phyloP scores from a whole-genome alignment of 2,329 filamentous ascomycete genomes.

The Arthrobotrys sinensis region DNA sequence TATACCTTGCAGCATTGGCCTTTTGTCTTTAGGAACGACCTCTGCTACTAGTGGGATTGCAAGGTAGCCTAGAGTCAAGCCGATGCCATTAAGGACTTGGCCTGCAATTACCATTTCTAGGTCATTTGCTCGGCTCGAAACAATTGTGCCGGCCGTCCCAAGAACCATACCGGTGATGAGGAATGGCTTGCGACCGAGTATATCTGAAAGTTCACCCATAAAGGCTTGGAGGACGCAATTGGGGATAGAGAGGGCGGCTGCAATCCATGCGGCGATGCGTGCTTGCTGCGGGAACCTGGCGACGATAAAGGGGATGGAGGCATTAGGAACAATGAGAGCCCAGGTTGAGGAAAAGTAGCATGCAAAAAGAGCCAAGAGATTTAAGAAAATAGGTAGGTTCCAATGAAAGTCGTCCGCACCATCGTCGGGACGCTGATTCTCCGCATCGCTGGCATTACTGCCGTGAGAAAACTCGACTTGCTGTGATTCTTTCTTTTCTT shows the following conservation, averaged over 20 bases:
- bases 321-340: background rate
- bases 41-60: background rate
- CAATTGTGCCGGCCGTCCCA: background rate
- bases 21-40: constrained; percentile 7
- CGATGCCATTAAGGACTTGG: background rate
- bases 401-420: background rate
- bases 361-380: constrained; percentile 6
- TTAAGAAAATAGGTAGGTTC: background rate
- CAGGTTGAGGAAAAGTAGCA: background rate
- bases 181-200: background rate
- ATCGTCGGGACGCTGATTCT: background rate
- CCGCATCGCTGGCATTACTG: background rate
- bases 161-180: constrained; percentile 1
- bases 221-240: constrained; percentile 4
- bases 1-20: background rate
- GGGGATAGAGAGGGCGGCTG: background rate
- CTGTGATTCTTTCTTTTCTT: constrained; percentile 3
- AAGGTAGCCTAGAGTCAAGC: background rate
- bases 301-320: background rate
- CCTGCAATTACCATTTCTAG: constrained; percentile 5
- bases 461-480: background rate
- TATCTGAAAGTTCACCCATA: constrained; percentile 3
- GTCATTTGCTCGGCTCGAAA: constrained; percentile 4
- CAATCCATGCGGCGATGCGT: constrained; percentile 3
- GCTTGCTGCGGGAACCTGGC: background rate